A percentile compares a stretch with the other conserved stretches of the same genome.
phyloP scores from a whole-genome alignment of 768 basidiomycete genomes.

The Stropharia rugosoannulata region DNA sequence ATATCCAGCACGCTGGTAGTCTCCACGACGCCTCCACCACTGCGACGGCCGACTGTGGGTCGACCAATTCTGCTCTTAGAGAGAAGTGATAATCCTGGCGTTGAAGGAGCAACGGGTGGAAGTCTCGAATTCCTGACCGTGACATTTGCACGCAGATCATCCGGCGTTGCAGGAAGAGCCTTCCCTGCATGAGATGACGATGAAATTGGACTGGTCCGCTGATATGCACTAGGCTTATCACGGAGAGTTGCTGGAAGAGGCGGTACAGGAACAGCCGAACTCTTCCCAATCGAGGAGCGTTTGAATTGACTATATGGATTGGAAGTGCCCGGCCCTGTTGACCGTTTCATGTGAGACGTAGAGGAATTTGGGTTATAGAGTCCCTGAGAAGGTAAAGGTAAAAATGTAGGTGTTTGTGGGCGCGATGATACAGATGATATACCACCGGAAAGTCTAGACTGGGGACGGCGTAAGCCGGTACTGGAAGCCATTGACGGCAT shows the following conservation, averaged over 20 bases:
- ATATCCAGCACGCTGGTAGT: slow-evolving; percentile 21
- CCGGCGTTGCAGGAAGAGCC: slow-evolving; percentile 38
- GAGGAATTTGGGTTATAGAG: slow-evolving; percentile 42
- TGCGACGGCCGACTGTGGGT: slow-evolving; percentile 36
- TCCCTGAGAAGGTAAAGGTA: slow-evolving; percentile 64
- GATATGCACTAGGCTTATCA: slow-evolving; percentile 29
- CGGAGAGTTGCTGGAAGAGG: slow-evolving; percentile 27
- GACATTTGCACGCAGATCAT: slow-evolving; percentile 38
- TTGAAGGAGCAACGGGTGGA: slow-evolving; percentile 31
- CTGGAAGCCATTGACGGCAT: slow-evolving; percentile 30
- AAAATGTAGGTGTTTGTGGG: slow-evolving; percentile 73
- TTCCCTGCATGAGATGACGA: slow-evolving; percentile 28
- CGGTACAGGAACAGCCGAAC: slow-evolving; percentile 33
- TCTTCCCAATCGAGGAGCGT: slow-evolving; percentile 58
- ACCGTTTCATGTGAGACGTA: slow-evolving; percentile 52
- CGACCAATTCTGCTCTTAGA: slow-evolving; percentile 52
- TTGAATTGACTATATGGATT: slow-evolving; percentile 45
- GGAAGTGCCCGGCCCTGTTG: slow-evolving; percentile 47
- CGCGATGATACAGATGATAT: slow-evolving; percentile 70
- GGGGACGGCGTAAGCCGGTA: slow-evolving; percentile 58
- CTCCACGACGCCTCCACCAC: slow-evolving; percentile 20
- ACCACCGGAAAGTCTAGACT: slow-evolving; percentile 70
- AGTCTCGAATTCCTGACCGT: slow-evolving; percentile 46
- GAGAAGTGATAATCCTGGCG: slow-evolving; percentile 27
- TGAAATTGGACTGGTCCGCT: slow-evolving; percentile 21